A percentile compares a stretch with the other conserved stretches of the same genome.
Evolutionary conservation across 179 eudicot species (phyloP).

Genomic region (Gypsophila paniculata): DNA sequence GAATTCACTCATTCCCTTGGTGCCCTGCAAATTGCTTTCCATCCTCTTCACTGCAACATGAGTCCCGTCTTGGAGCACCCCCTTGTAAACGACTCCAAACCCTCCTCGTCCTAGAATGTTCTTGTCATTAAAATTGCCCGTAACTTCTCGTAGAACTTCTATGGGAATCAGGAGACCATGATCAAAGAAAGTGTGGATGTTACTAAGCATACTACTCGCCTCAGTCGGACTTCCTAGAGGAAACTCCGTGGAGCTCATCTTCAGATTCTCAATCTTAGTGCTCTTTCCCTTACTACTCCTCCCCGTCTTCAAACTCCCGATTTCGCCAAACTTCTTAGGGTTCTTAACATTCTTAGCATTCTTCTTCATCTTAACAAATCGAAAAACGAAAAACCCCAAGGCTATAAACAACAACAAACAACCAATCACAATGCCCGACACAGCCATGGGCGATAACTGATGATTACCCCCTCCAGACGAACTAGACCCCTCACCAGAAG

Average conservation of each 20-base stretch:
- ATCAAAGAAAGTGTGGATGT: constrained; percentile 12
- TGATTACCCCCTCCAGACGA: background rate
- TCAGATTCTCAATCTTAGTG: background rate
- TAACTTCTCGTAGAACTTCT: constrained; percentile 32
- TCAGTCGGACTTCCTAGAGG: constrained; percentile 8
- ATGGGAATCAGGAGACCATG: constrained; percentile 24
- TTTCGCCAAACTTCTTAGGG: background rate
- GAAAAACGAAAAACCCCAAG: background rate
- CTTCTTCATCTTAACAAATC: background rate
- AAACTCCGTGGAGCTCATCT: background rate
- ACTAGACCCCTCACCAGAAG: background rate
- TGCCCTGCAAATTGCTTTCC: constrained; percentile 27
- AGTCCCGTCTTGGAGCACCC: constrained; percentile 34
- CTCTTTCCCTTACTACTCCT: background rate
- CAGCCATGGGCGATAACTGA: background rate
- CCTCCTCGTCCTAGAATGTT: constrained; percentile 42
- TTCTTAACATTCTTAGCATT: background rate
- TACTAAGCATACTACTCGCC: constrained; percentile 3
- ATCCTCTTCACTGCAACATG: constrained; percentile 39
- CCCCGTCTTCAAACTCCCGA: background rate
- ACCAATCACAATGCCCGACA: constrained; percentile 13
- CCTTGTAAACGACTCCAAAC: constrained; percentile 41
- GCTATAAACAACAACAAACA: constrained; percentile 6
- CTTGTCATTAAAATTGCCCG: constrained; percentile 24
- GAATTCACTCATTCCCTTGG: constrained; percentile 32